Evolutionary conservation across 176 grass and related monocot genomes (phyloP).

Genomic region (Aegilops tauschii): DNA sequence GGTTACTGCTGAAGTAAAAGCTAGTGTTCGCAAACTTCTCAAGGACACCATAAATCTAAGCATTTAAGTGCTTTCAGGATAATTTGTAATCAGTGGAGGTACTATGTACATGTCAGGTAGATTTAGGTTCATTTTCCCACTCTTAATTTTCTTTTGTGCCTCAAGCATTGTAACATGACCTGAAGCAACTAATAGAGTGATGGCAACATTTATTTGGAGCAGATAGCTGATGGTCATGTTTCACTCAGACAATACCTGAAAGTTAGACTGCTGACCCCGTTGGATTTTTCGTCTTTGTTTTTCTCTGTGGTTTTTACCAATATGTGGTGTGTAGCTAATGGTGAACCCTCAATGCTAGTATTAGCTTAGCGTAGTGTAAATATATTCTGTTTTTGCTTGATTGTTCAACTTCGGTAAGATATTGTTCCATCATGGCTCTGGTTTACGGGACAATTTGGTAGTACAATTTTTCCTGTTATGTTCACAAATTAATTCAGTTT

Average conservation of each 20-base stretch:
- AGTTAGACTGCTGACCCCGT: background rate
- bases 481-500: background rate
- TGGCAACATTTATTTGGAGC: slow-evolving; percentile 15
- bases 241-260: background rate
- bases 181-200: background rate
- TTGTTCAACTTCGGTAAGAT: background rate
- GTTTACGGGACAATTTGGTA: background rate
- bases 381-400: background rate
- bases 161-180: background rate
- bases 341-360: background rate
- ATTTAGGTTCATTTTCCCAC: background rate
- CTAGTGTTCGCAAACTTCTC: slow-evolving; percentile 58
- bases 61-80: slow-evolving; percentile 6
- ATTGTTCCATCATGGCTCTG: background rate
- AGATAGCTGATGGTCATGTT: background rate
- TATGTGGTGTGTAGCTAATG: background rate
- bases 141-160: background rate
- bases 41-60: slow-evolving; percentile 76
- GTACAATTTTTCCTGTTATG: background rate
- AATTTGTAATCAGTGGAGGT: background rate
- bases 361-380: background rate
- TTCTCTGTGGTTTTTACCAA: background rate
- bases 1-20: slow-evolving; percentile 48
- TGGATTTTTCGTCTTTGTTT: background rate
- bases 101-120: slow-evolving; percentile 22